Conservation (phyloP, 2,329 filamentous ascomycete genomes). For the Thyridium curvatum region DNA sequence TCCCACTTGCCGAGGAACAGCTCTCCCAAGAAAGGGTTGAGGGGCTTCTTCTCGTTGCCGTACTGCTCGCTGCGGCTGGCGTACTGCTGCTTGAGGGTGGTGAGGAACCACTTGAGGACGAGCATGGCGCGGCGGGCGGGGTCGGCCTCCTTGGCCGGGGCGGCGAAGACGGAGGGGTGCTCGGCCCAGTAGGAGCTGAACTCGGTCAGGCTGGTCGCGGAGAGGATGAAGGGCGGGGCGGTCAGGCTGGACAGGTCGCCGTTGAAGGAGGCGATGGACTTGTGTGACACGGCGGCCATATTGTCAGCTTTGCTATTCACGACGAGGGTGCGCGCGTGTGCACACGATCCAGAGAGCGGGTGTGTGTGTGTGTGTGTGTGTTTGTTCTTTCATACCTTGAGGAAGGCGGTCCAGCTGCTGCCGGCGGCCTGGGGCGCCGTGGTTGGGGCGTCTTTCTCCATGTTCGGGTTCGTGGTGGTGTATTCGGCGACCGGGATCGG, state of each 20-base stretch:
- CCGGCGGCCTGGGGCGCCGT: slow-evolving; percentile 26
- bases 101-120: slow-evolving; percentile 95
- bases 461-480: neutral
- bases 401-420: slow-evolving; percentile 45
- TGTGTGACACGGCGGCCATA: slow-evolving; percentile 15
- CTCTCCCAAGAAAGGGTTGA: slow-evolving; percentile 95
- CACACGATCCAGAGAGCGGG: slow-evolving; percentile 1
- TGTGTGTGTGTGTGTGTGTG: no score
- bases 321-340: no score
- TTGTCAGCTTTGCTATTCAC: slow-evolving; percentile 2
- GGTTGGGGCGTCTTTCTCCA: slow-evolving; percentile 9
- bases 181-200: slow-evolving; percentile 82
- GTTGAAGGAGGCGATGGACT: slow-evolving; percentile 76
- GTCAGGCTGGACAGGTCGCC: slow-evolving; percentile 76
- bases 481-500: slow-evolving; percentile 1
- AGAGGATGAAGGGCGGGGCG: slow-evolving; percentile 77
- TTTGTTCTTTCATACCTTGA: slow-evolving; percentile 38
- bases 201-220: slow-evolving; percentile 70
- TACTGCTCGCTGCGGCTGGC: slow-evolving; percentile 67
- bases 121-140: slow-evolving; percentile 75
- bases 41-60: slow-evolving; percentile 93
- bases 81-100: slow-evolving; percentile 83
- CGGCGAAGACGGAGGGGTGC: slow-evolving; percentile 71
- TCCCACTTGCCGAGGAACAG: slow-evolving; percentile 90
- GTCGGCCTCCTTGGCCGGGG: slow-evolving; percentile 73